Conservation (phyloP, 2,329 filamentous ascomycete genomes). For the Paecilomyces fulvus region DNA sequence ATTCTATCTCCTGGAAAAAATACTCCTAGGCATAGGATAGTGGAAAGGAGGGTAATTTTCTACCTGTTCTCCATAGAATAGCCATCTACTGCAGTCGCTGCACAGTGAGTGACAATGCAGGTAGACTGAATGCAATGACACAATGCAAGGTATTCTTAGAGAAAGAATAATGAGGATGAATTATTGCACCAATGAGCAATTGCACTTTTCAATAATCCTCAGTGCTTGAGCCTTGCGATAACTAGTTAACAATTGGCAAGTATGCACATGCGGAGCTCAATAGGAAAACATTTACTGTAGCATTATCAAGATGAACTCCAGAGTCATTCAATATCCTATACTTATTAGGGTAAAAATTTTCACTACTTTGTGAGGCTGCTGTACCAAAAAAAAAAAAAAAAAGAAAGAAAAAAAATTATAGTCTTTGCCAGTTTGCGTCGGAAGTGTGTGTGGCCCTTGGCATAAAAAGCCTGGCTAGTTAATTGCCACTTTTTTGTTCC, state of each 20-base stretch:
- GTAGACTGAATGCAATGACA: neutral
- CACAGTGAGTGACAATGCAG: neutral
- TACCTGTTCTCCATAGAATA: neutral
- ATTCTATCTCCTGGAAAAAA: neutral
- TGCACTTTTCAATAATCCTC: neutral
- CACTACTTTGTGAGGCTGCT: neutral
- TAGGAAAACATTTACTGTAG: neutral
- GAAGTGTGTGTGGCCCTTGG: neutral
- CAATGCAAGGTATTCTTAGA: neutral
- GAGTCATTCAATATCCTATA: too few species aligned
- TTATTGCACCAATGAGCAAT: neutral
- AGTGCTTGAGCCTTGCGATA: neutral
- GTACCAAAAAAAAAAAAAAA: neutral
- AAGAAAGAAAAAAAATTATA: neutral
- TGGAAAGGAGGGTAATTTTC: neutral
- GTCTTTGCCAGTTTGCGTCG: neutral
- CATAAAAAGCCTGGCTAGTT: neutral
- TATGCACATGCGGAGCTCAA: neutral
- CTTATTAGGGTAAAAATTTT: neutral
- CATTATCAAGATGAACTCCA: too few species aligned
- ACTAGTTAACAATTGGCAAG: neutral
- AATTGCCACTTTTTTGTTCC: conserved; percentile 20
- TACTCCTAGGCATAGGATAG: neutral
- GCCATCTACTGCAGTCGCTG: neutral
- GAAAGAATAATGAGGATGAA: neutral